Percentiles rank a stretch among this genome's conserved stretches.
Conservation (phyloP, 2,329 filamentous ascomycete genomes). For the Verticillium zaregamsianum region DNA sequence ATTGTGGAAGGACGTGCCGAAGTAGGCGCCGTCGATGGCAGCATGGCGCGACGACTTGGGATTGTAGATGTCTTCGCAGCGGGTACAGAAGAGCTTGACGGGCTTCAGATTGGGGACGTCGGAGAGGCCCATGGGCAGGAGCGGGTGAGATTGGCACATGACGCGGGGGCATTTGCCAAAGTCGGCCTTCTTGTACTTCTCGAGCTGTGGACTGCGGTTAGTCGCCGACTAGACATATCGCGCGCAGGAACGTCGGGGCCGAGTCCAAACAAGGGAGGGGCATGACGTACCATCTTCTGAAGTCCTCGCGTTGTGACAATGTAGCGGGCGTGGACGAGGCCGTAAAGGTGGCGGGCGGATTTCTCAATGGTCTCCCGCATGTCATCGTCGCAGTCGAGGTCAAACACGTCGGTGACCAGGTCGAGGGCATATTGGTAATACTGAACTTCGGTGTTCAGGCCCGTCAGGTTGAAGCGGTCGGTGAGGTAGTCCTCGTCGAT, state of each 20-base stretch:
- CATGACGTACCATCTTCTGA: constrained; percentile 78
- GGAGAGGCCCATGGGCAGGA: constrained; percentile 91
- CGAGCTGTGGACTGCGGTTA: constrained; percentile 56
- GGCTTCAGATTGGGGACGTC: constrained; percentile 84
- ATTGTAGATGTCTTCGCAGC: constrained; percentile 98
- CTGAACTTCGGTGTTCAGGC: constrained; percentile 93
- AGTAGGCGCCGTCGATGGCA: constrained; percentile 95
- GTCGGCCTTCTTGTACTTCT: constrained; percentile 97
- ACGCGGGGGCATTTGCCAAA: constrained; percentile 98
- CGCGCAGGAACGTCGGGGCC: background rate
- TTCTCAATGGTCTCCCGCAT: constrained; percentile 98
- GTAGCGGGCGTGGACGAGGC: constrained; percentile 91
- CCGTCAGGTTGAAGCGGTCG: constrained; percentile 96
- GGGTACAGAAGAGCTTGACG: constrained; percentile 94
- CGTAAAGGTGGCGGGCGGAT: constrained; percentile 91
- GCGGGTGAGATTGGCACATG: constrained; percentile 86
- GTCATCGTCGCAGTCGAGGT: constrained; percentile 97
- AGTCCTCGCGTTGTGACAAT: constrained; percentile 93
- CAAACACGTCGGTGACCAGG: constrained; percentile 95
- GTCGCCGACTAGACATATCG: background rate
- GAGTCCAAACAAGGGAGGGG: constrained; percentile 3
- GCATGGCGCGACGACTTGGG: constrained; percentile 96
- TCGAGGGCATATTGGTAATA: constrained; percentile 99
- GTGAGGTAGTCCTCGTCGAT: constrained; percentile 99
- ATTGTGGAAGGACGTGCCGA: constrained; percentile 97